phyloP scores from a whole-genome alignment of 495 filamentous ascomycete genomes.

The Terfezia boudieri region DNA sequence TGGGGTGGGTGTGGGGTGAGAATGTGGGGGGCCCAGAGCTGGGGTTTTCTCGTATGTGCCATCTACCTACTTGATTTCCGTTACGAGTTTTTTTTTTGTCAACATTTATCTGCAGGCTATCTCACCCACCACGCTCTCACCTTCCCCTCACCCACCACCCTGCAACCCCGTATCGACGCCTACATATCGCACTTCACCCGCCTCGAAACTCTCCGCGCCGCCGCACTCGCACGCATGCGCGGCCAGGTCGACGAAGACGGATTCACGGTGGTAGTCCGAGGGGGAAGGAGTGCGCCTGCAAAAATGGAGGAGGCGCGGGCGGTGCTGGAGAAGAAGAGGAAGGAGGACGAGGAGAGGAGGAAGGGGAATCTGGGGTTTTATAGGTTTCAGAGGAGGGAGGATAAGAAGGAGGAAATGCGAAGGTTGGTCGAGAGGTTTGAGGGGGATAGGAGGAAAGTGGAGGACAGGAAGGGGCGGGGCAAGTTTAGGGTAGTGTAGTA shows the following conservation, averaged over 20 bases:
- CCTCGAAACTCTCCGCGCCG: slow-evolving; percentile 38
- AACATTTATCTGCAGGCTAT: slow-evolving; percentile 25
- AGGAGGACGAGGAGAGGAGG: slow-evolving; percentile 47
- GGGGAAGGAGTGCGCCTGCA: slow-evolving; percentile 38
- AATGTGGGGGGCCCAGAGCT: slow-evolving; percentile 26
- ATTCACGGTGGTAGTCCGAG: slow-evolving; percentile 74
- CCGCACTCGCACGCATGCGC: slow-evolving; percentile 30
- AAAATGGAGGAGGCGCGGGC: slow-evolving; percentile 55
- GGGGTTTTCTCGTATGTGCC: slow-evolving; percentile 29
- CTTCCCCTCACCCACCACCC: slow-evolving; percentile 39
- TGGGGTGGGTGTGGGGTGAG: slow-evolving; percentile 34
- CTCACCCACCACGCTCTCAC: slow-evolving; percentile 38
- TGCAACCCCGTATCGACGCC: slow-evolving; percentile 51
- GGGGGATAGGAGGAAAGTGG: slow-evolving; percentile 39
- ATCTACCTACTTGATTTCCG: background rate
- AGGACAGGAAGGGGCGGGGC: slow-evolving; percentile 33
- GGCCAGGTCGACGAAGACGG: slow-evolving; percentile 82
- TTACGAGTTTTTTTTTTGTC: background rate
- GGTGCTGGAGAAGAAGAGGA: slow-evolving; percentile 44
- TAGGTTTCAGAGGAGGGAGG: slow-evolving; percentile 77
- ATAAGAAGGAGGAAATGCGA: slow-evolving; percentile 58
- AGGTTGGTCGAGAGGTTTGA: slow-evolving; percentile 45
- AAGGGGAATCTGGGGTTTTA: slow-evolving; percentile 65
- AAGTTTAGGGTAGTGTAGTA: slow-evolving; percentile 24
- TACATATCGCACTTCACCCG: slow-evolving; percentile 64